Evolutionary conservation across 768 basidiomycete genomes (phyloP).

Genomic region (Leccinum variicolor): DNA sequence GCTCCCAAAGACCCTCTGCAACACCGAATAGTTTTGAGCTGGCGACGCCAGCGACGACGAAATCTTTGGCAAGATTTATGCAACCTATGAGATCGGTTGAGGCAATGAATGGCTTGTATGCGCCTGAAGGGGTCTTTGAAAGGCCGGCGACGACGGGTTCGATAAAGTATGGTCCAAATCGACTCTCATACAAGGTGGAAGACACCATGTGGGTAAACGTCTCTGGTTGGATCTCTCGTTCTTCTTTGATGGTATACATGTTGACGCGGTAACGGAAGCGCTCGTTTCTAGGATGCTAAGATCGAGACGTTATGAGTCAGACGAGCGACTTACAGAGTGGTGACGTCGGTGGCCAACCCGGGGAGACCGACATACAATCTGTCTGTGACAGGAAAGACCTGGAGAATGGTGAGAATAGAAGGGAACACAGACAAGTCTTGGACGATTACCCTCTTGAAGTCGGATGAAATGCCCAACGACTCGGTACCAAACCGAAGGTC

Average conservation of each 20-base stretch:
- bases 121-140: slow-evolving; percentile 66
- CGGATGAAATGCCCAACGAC: slow-evolving; percentile 78
- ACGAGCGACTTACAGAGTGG: slow-evolving; percentile 65
- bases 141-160: slow-evolving; percentile 96
- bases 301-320: background rate
- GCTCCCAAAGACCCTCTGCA: slow-evolving; percentile 98
- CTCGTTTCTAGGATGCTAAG: slow-evolving; percentile 59
- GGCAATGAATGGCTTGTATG: slow-evolving; percentile 88
- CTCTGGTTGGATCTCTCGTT: slow-evolving; percentile 93
- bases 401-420: background rate
- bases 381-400: slow-evolving; percentile 96
- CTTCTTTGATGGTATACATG: slow-evolving; percentile 99
- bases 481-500: slow-evolving; percentile 91
- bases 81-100: slow-evolving; percentile 93
- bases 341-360: slow-evolving; percentile 91
- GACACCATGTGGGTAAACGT: slow-evolving; percentile 95
- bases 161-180: slow-evolving; percentile 95
- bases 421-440: slow-evolving; percentile 12
- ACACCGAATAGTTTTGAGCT: slow-evolving; percentile 92
- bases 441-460: slow-evolving; percentile 86
- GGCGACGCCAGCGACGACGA: slow-evolving; percentile 93
- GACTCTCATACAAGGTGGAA: slow-evolving; percentile 91
- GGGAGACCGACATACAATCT: slow-evolving; percentile 88
- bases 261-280: slow-evolving; percentile 92
- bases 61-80: slow-evolving; percentile 93